phyloP scores from a whole-genome alignment of 805 yeast species.

The Alloascoidea hylecoeti region DNA sequence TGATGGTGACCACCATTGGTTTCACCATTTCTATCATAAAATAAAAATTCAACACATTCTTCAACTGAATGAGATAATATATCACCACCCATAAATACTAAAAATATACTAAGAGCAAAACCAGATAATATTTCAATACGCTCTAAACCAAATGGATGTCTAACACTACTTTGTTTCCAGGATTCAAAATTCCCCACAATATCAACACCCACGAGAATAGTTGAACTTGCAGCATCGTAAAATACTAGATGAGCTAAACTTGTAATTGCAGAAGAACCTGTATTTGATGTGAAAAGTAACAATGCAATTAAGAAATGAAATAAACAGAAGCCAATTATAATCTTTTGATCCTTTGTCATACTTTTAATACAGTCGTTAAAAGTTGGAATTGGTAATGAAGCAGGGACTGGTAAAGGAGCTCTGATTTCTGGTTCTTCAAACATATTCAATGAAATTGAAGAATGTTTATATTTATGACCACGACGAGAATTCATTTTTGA shows the following conservation, averaged over 20 bases:
- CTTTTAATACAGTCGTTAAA: constrained; percentile 46
- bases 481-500: constrained; percentile 36
- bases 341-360: constrained; percentile 40
- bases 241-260: constrained; percentile 80
- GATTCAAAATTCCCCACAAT: constrained; percentile 85
- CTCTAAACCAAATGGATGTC: constrained; percentile 89
- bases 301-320: constrained; percentile 42
- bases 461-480: constrained; percentile 92
- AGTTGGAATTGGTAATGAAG: constrained; percentile 30
- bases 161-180: constrained; percentile 73
- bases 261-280: constrained; percentile 43
- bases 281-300: constrained; percentile 46
- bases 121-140: constrained; percentile 79
- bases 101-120: constrained; percentile 72
- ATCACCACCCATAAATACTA: constrained; percentile 86
- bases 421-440: constrained; percentile 83
- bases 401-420: constrained; percentile 68
- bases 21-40: constrained; percentile 22
- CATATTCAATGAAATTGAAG: constrained; percentile 90
- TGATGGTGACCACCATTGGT: constrained; percentile 10
- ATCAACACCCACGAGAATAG: constrained; percentile 56
- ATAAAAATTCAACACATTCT: constrained; percentile 34
- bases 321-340: constrained; percentile 42
- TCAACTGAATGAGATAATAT: constrained; percentile 78
- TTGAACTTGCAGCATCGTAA: constrained; percentile 73